Evolutionary conservation across 2,329 filamentous ascomycete genomes (phyloP).

Genomic region (Arthroderma sp.): DNA sequence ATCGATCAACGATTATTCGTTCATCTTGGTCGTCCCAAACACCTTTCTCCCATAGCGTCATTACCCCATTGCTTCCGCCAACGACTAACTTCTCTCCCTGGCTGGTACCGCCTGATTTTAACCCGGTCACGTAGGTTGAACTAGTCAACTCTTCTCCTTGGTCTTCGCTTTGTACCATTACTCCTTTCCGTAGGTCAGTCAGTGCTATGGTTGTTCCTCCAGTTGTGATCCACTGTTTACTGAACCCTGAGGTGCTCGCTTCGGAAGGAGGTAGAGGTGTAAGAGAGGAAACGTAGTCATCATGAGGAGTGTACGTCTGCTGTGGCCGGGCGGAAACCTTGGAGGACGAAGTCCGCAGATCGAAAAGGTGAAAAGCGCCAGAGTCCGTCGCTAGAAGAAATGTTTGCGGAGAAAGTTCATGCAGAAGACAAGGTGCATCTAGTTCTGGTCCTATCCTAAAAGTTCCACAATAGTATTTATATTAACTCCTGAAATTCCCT

Average conservation of each 20-base stretch:
- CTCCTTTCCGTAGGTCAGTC: slow-evolving; percentile 74
- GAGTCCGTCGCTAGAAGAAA: slow-evolving; percentile 85
- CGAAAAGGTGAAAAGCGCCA: slow-evolving; percentile 74
- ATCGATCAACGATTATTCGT: slow-evolving; percentile 60
- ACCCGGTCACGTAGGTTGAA: slow-evolving; percentile 61
- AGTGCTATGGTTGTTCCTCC: slow-evolving; percentile 84
- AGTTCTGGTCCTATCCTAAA: slow-evolving; percentile 20
- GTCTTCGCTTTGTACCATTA: slow-evolving; percentile 79
- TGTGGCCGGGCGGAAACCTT: slow-evolving; percentile 51
- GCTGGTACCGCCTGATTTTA: slow-evolving; percentile 52
- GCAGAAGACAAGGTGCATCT: slow-evolving; percentile 68
- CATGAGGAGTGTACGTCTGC: slow-evolving; percentile 74
- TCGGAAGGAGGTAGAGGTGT: slow-evolving; percentile 67
- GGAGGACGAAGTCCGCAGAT: slow-evolving; percentile 51
- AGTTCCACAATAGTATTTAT: neutral
- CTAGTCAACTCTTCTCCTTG: slow-evolving; percentile 90
- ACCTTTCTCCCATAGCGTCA: slow-evolving; percentile 89
- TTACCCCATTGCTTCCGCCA: slow-evolving; percentile 63
- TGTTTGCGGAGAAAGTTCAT: slow-evolving; percentile 73
- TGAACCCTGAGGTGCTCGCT: slow-evolving; percentile 72
- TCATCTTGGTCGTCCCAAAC: slow-evolving; percentile 94
- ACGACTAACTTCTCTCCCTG: slow-evolving; percentile 66
- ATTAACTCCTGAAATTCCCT: neutral
- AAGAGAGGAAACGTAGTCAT: slow-evolving; percentile 83
- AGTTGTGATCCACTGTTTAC: slow-evolving; percentile 90